Conservation (phyloP, 306 rosid species). For the Malus asiatica region DNA sequence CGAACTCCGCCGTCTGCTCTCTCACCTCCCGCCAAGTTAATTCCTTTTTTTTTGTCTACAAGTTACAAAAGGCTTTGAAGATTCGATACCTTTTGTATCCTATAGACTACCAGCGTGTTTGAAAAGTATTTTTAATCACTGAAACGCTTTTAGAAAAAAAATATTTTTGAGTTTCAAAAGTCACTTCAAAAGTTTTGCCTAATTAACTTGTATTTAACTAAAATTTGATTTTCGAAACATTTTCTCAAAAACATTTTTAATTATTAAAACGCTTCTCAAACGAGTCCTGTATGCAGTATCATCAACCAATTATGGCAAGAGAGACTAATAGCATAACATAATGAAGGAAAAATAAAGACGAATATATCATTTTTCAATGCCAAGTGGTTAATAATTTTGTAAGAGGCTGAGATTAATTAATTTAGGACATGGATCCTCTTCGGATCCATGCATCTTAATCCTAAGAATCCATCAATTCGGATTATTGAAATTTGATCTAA, state of each 20-base stretch:
- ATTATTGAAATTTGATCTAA: no score
- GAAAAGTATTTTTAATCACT: no score
- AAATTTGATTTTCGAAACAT: no score
- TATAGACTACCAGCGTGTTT: no score
- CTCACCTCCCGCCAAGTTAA: no score
- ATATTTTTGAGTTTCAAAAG: neutral
- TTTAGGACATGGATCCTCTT: no score
- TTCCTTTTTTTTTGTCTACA: neutral
- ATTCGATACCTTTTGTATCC: neutral
- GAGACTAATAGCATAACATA: neutral
- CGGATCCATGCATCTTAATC: no score
- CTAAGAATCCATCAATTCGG: no score
- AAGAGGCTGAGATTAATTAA: neutral
- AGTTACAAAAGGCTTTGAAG: neutral
- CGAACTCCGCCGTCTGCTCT: neutral
- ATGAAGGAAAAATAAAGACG: neutral
- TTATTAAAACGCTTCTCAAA: no score
- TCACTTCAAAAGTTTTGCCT: rapidly evolving
- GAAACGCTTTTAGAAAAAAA: no score
- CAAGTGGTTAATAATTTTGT: neutral
- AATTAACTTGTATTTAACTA: no score
- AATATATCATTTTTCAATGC: neutral
- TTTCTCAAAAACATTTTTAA: no score
- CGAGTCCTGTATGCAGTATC: neutral
- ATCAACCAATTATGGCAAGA: neutral